Evolutionary conservation across 164 flowering plant species (phyloP), one percentile per base, ranked within the genome.

Genomic region (Magnolia changhungtana): DNA sequence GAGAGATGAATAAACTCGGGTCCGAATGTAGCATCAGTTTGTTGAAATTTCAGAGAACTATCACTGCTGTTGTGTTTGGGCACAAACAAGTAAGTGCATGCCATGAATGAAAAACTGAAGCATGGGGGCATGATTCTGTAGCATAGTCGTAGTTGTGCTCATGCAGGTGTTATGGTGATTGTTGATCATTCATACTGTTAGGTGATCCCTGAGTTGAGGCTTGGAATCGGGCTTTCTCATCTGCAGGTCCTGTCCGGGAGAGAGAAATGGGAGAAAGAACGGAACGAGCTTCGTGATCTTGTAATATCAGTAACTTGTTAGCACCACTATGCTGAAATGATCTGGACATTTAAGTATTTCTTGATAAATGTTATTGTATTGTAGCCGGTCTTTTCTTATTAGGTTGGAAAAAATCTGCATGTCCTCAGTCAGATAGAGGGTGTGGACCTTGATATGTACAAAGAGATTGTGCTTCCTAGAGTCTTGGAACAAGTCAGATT

Each of bases 341-440:
- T 76, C 23, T 50, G 72, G 67, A 6, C 71, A 37, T 69, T 67
- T 64, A 73, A 52, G 8, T 67, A 52, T 31, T 59, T 13, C 72
- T 67, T 69, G 18, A 55, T 52, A 64, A 50, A 50, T 6, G 66
- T 66, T 79, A 63, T 50, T 50, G 71, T 73, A 23, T 74, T 84
- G 69, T 37, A 58, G 51, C 74, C 63, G 80, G 31, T 50, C 29
- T 69, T 81, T 63, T 76, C n/a, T 82, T 65, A 64, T 70, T 80
- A 96, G 99, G 98, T 96, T 76, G 99, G 99, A 59, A 96, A 96
- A 84, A 96, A 96, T 78, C 85, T 96, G 71, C 99, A 96, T 79
- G 94, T 94, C 74, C 98, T 96, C 49, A 85, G 99, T 83, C 99
- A 96, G 86, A 84, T 96, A 80, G 99, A 96, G 86, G 99, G 99